Percentiles rank a stretch among this genome's conserved stretches.
These are phyloP conservation scores for Lactarius sp. DNA, from an alignment of 768 basidiomycete species.

Conservation along the genomic window DNA sequence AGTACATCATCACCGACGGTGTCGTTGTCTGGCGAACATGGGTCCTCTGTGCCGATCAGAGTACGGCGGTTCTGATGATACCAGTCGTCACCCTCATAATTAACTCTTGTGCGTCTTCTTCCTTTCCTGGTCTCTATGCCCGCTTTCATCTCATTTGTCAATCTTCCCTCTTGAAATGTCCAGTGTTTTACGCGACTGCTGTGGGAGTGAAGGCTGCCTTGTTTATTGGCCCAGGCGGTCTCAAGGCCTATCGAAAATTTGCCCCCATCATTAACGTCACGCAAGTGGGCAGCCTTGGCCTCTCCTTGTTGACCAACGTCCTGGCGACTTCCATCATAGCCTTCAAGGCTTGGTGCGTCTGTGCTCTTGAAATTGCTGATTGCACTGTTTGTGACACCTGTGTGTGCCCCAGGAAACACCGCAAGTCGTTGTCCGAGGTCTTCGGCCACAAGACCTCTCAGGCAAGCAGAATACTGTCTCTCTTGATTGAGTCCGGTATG, in stretches of 20 bases:
- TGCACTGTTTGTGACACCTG: neutral
- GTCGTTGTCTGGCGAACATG: conserved; percentile 19
- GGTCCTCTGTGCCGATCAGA: neutral
- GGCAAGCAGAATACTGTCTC: neutral
- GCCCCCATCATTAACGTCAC: neutral
- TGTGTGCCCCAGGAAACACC: neutral
- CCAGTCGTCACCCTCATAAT: neutral
- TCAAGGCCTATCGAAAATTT: neutral
- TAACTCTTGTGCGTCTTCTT: neutral
- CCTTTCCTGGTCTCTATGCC: neutral
- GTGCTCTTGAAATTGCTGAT: neutral
- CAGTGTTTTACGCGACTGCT: neutral
- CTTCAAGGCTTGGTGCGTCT: conserved; percentile 1
- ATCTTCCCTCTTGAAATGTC: neutral
- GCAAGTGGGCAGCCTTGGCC: neutral
- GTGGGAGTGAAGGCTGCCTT: neutral
- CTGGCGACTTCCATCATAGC: conserved; percentile 7
- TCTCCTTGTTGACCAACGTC: conserved; percentile 11
- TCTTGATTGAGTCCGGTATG: conserved; percentile 12
- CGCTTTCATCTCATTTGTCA: neutral
- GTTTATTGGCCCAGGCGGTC: neutral
- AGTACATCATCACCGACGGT: conserved; percentile 15
- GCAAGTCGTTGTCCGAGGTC: neutral
- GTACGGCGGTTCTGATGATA: neutral
- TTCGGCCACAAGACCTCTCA: neutral